phyloP scores from a whole-genome alignment of 2,329 filamentous ascomycete genomes.

The Penicillium thymicola region DNA sequence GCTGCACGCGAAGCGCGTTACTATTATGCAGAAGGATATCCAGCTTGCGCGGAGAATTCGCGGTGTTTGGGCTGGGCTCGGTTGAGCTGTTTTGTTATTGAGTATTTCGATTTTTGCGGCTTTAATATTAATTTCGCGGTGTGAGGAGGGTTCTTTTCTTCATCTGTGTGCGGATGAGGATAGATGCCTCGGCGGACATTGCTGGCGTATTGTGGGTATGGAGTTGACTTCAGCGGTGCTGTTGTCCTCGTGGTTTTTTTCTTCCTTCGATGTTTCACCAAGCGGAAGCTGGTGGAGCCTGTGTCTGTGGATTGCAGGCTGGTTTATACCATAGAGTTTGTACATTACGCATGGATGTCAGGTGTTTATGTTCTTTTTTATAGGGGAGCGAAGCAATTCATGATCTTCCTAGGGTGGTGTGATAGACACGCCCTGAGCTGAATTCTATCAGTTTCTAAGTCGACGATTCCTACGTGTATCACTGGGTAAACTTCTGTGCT shows the following conservation, averaged over 20 bases:
- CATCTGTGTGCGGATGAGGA: not conserved
- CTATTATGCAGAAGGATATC: constrained; percentile 97
- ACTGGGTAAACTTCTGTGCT: not conserved
- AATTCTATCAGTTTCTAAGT: not conserved
- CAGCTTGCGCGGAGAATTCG: constrained; percentile 81
- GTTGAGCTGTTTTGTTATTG: constrained; percentile 34
- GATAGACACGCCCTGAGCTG: not conserved
- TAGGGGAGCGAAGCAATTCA: constrained; percentile 6
- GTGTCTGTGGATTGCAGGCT: not conserved
- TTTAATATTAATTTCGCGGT: constrained; percentile 10
- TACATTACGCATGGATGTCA: constrained; percentile 24
- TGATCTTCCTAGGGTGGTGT: not conserved
- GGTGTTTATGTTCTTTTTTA: constrained; percentile 13
- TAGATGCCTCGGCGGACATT: not conserved
- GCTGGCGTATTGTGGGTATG: constrained; percentile 12
- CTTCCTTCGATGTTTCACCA: not conserved
- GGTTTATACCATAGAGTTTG: constrained; percentile 20
- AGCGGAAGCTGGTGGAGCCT: not conserved
- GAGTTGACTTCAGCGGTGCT: constrained; percentile 6
- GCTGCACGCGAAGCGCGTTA: constrained; percentile 93
- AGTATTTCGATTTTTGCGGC: not conserved
- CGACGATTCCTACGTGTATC: not conserved
- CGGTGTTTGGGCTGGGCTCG: constrained; percentile 71
- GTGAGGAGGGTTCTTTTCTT: not conserved
- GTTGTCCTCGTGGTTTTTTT: not conserved